Percentiles rank a stretch among this genome's conserved stretches.
phyloP scores from a whole-genome alignment of 2,329 filamentous ascomycete genomes.

The Cladophialophora chaetospira region DNA sequence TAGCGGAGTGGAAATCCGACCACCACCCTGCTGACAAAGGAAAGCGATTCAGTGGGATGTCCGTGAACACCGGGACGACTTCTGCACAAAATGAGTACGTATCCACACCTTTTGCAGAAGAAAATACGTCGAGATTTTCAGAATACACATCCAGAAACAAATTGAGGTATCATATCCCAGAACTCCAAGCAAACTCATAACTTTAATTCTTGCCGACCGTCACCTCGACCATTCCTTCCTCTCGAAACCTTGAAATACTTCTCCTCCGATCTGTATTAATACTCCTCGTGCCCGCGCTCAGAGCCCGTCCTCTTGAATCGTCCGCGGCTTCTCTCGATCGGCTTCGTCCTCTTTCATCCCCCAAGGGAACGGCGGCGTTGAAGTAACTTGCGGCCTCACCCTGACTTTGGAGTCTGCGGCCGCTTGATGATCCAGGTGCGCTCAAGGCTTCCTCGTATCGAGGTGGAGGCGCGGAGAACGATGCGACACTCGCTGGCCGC shows the following conservation, averaged over 20 bases:
- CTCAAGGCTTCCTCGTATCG: constrained; percentile 21
- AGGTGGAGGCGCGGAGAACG: constrained; percentile 16
- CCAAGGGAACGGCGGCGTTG: background rate
- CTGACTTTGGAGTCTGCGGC: background rate
- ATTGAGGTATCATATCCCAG: background rate
- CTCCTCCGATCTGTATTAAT: constrained; percentile 14
- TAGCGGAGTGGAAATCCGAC: too few species aligned
- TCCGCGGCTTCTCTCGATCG: constrained; percentile 2
- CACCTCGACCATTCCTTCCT: constrained; percentile 20
- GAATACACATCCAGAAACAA: too few species aligned
- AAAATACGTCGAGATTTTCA: too few species aligned
- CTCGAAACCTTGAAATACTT: constrained; percentile 13
- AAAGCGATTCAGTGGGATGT: too few species aligned
- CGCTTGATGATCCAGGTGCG: background rate
- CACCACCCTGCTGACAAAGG: too few species aligned
- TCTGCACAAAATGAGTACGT: too few species aligned
- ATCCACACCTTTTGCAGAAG: too few species aligned
- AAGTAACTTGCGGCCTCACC: constrained; percentile 19
- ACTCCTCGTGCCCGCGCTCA: constrained; percentile 1
- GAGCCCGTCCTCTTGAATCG: constrained; percentile 1
- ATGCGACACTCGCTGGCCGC: constrained; percentile 18
- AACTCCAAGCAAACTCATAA: background rate
- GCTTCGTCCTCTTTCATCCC: constrained; percentile 7
- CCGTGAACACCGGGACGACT: too few species aligned
- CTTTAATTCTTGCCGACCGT: background rate